These are phyloP conservation scores for Tetrahymena borealis DNA, from an alignment of 73 alveolate genomes.

Conservation along the genomic window DNA sequence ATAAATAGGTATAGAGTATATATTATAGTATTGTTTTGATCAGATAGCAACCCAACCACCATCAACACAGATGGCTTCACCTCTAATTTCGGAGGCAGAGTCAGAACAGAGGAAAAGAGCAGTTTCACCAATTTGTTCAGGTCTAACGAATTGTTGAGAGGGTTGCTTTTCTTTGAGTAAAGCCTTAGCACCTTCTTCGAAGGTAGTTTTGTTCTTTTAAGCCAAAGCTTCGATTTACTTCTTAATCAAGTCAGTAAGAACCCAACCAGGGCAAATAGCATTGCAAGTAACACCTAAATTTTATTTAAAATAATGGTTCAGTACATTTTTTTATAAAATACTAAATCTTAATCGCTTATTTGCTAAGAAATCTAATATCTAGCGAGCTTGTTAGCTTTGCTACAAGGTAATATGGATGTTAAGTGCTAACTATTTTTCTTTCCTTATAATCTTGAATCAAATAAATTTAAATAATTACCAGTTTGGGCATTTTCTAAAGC, in stretches of 20 bases:
- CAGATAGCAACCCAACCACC: conserved; percentile 53
- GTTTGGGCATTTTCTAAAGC: conserved; percentile 44
- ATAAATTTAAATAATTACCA: not conserved
- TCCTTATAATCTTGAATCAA: not conserved
- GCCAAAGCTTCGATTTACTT: conserved; percentile 20
- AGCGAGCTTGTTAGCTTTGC: not conserved
- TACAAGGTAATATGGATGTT: not conserved
- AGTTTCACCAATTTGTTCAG: conserved; percentile 41
- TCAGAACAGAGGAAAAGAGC: conserved; percentile 21
- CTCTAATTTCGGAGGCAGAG: conserved; percentile 42
- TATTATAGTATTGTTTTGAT: not conserved
- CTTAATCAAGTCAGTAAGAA: conserved; percentile 32
- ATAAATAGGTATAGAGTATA: not conserved
- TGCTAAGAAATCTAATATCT: too few relatives aligned
- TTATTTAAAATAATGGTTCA: not conserved
- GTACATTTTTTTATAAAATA: too few relatives aligned
- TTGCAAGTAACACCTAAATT: conserved; percentile 19
- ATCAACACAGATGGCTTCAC: conserved; percentile 28
- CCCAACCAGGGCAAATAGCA: conserved; percentile 55
- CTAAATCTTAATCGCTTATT: too few relatives aligned
- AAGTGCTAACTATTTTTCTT: not conserved
- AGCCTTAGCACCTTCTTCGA: conserved; percentile 29
- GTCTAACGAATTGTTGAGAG: conserved; percentile 8
- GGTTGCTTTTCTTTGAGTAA: conserved; percentile 41
- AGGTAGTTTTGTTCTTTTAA: conserved; percentile 6